Evolutionary conservation across 2,329 filamentous ascomycete genomes (phyloP), one percentile per base, ranked within the genome.

Genomic region (Drechslerella coelobrocha): DNA sequence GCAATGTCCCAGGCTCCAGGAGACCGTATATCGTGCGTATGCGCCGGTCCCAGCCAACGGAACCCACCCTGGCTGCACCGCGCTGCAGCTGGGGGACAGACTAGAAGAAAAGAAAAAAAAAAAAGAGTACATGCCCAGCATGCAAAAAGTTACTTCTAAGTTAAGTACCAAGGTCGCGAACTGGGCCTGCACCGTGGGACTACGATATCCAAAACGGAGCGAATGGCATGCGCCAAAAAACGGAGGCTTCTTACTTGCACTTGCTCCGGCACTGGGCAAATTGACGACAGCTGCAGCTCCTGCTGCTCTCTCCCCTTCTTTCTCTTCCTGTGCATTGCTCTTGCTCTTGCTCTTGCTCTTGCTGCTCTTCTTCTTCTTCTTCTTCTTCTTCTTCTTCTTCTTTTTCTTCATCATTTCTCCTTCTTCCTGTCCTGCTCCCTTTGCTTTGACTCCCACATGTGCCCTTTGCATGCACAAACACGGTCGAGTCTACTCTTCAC

Each of bases 221-320:
- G 55, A 69, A 69, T 69, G 53, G 56, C 45, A 69, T 59, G 52
- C 65, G 59, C 52, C 65, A 51, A 61, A 55, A 48, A 41, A 61
- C 65, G 63, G 63, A 68, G 63, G 55, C 63, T 68, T 39, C 34
- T 39, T 10, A 39, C 34, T 39, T 39, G 34, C 34, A 39, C 34
- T 39, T 39, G n/a, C n/a, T n/a, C n/a, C n/a, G n/a, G 34, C 34
- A 39, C 12, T 39, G 12, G 17, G 34, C 34, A 39, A 55, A 61
- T 61, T 56, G 37, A 45, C 48, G 51, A 34, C 27, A 48, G 57
- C 56, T 60, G 56, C 45, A 61, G 56, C 56, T 43, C 41, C 29
- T 17, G 29, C n/a, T n/a, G n/a, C n/a, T n/a, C 27, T 50, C 27
- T 31, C 56, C 43, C 56, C 27, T 39, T 12, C 19, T 37, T 39